Percentiles rank a stretch among this genome's conserved stretches.
phyloP scores from a whole-genome alignment of 768 basidiomycete species.

The Sporobolomyces phaffii region DNA sequence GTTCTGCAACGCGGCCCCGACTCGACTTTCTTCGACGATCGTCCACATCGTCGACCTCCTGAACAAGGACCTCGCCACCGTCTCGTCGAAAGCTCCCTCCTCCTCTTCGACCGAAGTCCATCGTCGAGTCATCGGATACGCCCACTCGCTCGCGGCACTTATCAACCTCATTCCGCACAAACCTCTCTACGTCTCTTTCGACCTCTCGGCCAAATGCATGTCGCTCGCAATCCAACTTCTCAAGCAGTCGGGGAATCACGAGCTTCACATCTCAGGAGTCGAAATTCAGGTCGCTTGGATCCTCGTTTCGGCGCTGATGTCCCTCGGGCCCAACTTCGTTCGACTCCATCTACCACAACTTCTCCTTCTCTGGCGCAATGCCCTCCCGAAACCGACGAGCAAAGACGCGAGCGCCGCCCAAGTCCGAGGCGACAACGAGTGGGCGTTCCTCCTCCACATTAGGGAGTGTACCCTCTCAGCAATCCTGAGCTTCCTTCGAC shows the following conservation, averaged over 20 bases:
- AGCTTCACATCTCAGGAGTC: constrained; percentile 68
- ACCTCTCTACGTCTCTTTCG: constrained; percentile 90
- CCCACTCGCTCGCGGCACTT: constrained; percentile 81
- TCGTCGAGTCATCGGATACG: constrained; percentile 72
- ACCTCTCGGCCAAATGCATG: constrained; percentile 66
- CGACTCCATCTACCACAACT: constrained; percentile 87
- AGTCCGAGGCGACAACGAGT: constrained; percentile 67
- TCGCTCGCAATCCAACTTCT: constrained; percentile 84
- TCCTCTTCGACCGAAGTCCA: constrained; percentile 43
- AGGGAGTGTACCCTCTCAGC: constrained; percentile 85
- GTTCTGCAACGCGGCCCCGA: constrained; percentile 83
- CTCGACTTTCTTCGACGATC: constrained; percentile 73
- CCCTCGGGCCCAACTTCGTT: constrained; percentile 87
- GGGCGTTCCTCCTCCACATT: constrained; percentile 84
- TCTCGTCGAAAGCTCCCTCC: constrained; percentile 16
- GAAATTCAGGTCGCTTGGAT: constrained; percentile 96
- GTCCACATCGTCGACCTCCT: constrained; percentile 70
- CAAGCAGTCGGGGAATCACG: constrained; percentile 85
- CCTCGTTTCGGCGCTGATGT: constrained; percentile 79
- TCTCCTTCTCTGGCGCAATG: constrained; percentile 93
- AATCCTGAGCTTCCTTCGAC: constrained; percentile 75
- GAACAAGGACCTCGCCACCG: constrained; percentile 70
- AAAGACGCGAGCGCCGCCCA: constrained; percentile 65
- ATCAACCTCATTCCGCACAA: constrained; percentile 77
- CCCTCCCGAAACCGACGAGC: constrained; percentile 84